Conservation (phyloP, 2,329 filamentous ascomycete genomes). For the Hirsutella minnesotensis region DNA sequence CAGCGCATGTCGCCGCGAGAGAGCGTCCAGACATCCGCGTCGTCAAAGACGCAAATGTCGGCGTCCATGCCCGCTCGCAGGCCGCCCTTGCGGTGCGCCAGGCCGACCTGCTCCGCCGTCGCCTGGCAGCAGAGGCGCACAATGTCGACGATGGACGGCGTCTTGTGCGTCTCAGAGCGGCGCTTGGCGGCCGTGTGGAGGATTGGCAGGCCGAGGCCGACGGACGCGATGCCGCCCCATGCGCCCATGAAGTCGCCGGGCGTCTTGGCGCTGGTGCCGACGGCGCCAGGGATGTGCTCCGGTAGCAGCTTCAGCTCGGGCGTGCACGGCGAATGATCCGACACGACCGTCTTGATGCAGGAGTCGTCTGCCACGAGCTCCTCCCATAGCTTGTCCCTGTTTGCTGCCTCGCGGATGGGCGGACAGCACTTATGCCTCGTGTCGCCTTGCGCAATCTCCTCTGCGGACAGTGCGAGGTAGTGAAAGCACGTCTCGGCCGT, state of each 20-base stretch:
- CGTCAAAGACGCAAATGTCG: slow-evolving; percentile 86
- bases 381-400: slow-evolving; percentile 78
- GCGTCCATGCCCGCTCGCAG: slow-evolving; percentile 71
- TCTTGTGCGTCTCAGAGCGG: slow-evolving; percentile 34
- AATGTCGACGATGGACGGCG: slow-evolving; percentile 58
- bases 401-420: slow-evolving; percentile 69
- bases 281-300: slow-evolving; percentile 35
- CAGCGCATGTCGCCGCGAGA: slow-evolving; percentile 75
- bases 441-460: slow-evolving; percentile 73
- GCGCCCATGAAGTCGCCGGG: slow-evolving; percentile 87
- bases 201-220: slow-evolving; percentile 85
- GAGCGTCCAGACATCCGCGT: slow-evolving; percentile 65
- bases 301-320: slow-evolving; percentile 87
- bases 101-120: slow-evolving; percentile 78
- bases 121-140: slow-evolving; percentile 77
- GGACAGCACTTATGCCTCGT: slow-evolving; percentile 93
- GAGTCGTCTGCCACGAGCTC: slow-evolving; percentile 62
- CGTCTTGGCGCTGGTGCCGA: slow-evolving; percentile 5
- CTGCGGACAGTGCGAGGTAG: slow-evolving; percentile 75
- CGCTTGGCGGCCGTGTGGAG: slow-evolving; percentile 66
- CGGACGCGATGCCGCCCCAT: slow-evolving; percentile 92
- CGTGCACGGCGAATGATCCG: slow-evolving; percentile 92
- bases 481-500: slow-evolving; percentile 95
- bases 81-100: slow-evolving; percentile 68
- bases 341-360: slow-evolving; percentile 84